Base-by-base conservation (phyloP, 1,284 basidiomycete genomes). In the Earliella scabrosa region DNA sequence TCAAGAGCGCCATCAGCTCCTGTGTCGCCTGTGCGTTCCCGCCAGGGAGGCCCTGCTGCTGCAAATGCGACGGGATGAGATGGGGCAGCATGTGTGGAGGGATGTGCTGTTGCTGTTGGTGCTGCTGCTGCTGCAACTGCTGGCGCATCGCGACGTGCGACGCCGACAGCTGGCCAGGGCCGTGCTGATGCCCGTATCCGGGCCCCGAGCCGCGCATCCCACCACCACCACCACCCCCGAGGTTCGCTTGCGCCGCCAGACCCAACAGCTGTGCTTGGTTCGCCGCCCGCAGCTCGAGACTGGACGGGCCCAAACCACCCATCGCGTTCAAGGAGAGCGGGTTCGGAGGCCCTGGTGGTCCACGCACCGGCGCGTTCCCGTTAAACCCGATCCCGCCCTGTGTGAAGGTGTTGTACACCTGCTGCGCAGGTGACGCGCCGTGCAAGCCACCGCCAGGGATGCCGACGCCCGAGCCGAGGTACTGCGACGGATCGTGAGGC, bases 1-100 rank as follows among this genome's bases (percentile, higher is more conserved):
- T 87, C 61, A 92, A 78, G 58, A 92, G 78, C 39, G 90, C 85
- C 85, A 92, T 91, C 61, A 92, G 72, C 67, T 92, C 90, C 59
- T 86, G 86, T 39, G 83, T 74, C 31, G 83, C 81, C 65, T 85
- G 86, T 56, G 75, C 80, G 68, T 73, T 78, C 16, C 76, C 72
- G 29, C 75, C 71, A 29, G 77, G 71, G 26, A 79, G 60, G 68
- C 58, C 77, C 50, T 83, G 85, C 63, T 82, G 85, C 59, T 85
- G 85, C 46, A 85, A 73, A 63, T 86, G 86, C 35, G 79, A 80
- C n/a, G 82, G 82, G 50, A 85, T 69, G 60, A 85, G 72, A 57
- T 83, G 83, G 20, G 75, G 75, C 63, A 83, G 68, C 71, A 82
- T 74, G 52, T 87, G 87, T 11, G 82, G 82, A 46, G 78, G 82